Evolutionary conservation across 192 early-diverging fungal genomes (phyloP), one percentile per base, ranked within the genome.

Genomic region (Coemansia sp.): DNA sequence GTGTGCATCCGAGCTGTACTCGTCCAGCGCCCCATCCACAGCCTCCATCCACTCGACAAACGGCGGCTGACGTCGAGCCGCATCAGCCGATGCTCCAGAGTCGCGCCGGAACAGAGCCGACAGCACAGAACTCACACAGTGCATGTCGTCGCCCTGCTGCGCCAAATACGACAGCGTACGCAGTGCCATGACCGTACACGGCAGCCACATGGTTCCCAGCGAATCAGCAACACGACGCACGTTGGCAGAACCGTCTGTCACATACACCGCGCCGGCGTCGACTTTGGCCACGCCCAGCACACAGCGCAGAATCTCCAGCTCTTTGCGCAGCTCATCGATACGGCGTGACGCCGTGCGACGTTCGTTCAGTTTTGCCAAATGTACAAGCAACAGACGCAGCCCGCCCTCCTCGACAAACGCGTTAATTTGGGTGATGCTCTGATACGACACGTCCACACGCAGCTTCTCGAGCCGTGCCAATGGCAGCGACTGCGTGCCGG

Each of bases 31-130:
- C 14, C 45, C 62, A 29, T 73, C 76, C n/a, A 79, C 29, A 14
- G 66, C 26, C 3, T 73, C 71, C 77, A 80, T 80, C 77, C 77
- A 80, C 65, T 71, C 71, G 68, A 37, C 61, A 65, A 80, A 80
- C 1, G 65, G 53, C 39, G 69, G 59, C 20, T 54, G 39, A 19
- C 72, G 71, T 48, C 60, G 62, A n/a, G 26, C 7, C 24, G 60
- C 14, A 12, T 35, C 55, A 41, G 61, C 56, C 22, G 50, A 26
- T 16, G 48, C 27, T 10, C 32, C 35, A 20, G 51, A 52, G 19
- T 74, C 71, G 13, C 65, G 37, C 54, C 72, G 77, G 62, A 80
- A 74, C 47, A 80, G 43, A 0, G 58, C 57, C 16, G 64, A 54
- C 5, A 71, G 20, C n/a, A 74, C 59, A 18, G 54, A 54, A 26